Percentiles rank a stretch among this genome's conserved stretches.
phyloP scores from a whole-genome alignment of 2,329 filamentous ascomycete species.

The Helotiales sp. region DNA sequence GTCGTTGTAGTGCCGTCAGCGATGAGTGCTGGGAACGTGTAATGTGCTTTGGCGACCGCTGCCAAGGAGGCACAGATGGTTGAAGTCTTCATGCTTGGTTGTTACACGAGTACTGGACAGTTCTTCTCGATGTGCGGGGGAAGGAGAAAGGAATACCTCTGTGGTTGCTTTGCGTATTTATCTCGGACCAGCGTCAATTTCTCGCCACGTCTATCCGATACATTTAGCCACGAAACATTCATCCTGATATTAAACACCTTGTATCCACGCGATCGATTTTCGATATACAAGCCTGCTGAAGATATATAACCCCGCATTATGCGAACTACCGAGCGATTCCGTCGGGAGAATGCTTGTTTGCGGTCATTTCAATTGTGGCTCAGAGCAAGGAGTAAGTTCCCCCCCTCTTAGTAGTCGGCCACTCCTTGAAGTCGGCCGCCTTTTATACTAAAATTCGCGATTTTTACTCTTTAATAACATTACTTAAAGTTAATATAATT shows the following conservation, averaged over 20 bases:
- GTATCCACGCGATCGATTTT: neutral
- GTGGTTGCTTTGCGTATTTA: neutral
- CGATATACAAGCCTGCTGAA: neutral
- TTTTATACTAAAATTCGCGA: no score
- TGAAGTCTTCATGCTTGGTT: constrained; percentile 16
- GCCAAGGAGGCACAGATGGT: constrained; percentile 15
- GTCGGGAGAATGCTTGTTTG: neutral
- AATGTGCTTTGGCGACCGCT: constrained; percentile 25
- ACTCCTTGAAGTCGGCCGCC: no score
- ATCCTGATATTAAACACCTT: neutral
- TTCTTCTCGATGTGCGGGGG: neutral
- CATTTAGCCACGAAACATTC: neutral
- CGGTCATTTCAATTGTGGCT: no score
- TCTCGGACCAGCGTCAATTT: neutral
- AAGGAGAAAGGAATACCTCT: neutral
- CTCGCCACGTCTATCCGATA: neutral
- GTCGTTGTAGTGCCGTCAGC: constrained; percentile 14
- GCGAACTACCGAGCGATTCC: neutral
- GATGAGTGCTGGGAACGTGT: constrained; percentile 23
- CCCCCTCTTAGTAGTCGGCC: no score
- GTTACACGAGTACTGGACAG: neutral
- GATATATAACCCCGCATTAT: neutral
- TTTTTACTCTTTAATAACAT: no score
- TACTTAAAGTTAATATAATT: no score
- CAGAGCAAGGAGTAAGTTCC: no score